Conservation (phyloP, 1,284 basidiomycete genomes). For the Boletus nobilissimus region DNA sequence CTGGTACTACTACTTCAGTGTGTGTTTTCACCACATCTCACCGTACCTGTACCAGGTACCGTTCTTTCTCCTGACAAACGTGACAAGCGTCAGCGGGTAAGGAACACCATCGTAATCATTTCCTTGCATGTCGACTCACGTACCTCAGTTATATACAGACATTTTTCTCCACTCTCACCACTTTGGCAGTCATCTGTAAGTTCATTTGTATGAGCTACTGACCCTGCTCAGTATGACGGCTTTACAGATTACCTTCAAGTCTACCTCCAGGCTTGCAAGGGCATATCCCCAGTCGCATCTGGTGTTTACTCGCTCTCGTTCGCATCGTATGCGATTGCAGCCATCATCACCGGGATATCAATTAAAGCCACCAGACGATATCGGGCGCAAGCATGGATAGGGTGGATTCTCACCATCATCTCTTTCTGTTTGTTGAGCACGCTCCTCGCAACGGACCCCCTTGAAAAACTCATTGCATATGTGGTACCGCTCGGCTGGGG, state of each 20-base stretch:
- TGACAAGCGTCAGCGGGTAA: constrained; percentile 31
- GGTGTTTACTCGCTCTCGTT: constrained; percentile 20
- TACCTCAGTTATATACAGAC: constrained; percentile 24
- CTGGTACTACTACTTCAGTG: background rate
- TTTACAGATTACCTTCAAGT: constrained; percentile 27
- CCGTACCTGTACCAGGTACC: constrained; percentile 17
- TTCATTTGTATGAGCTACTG: background rate
- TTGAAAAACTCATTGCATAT: constrained; percentile 1
- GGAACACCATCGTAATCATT: background rate
- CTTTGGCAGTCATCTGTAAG: constrained; percentile 4
- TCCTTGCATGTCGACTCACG: background rate
- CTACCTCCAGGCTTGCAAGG: constrained; percentile 28
- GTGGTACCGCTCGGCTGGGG: constrained; percentile 10
- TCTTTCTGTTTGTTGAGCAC: constrained; percentile 21
- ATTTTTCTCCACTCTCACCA: background rate
- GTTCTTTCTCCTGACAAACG: constrained; percentile 23
- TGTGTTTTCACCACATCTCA: background rate
- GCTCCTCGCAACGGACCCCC: constrained; percentile 4
- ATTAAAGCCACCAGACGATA: constrained; percentile 18
- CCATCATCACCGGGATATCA: constrained; percentile 3
- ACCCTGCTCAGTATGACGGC: background rate
- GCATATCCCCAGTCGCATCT: constrained; percentile 14
- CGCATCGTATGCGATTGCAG: constrained; percentile 6
- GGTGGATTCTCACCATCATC: constrained; percentile 8
- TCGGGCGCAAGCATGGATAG: constrained; percentile 27